Base-by-base conservation (phyloP, 148 eudicot genomes). In the Spergularia bocconei region DNA sequence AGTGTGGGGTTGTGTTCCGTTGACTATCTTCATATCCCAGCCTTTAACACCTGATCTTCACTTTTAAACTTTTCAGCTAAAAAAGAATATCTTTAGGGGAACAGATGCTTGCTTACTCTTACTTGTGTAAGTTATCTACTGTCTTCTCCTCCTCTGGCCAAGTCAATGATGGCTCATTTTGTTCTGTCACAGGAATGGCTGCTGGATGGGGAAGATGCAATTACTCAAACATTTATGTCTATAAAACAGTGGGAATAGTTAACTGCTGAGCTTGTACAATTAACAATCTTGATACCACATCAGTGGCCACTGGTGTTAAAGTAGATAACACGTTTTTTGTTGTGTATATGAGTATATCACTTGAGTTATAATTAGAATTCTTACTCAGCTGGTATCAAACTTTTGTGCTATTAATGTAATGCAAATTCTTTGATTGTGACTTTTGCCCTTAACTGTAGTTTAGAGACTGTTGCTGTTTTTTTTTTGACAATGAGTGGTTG, bases 191-290 rank as follows among this genome's bases (percentile, higher is more conserved):
- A 85, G 86, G 89, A 81, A 17, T 76, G 55, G 74, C 77, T 65
- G 84, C 85, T 75, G 80, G 85, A 72, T 74, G 63, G 79, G 85
- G 83, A 79, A 76, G 86, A 80, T 78, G 84, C 75, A 77, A 79
- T 72, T 80, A 83, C 83, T 52, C 85, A 75, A 79, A 78, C 58
- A 73, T 77, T 61, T 80, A 72, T 84, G 82, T 84, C 82, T 75
- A 79, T 56, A 75, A 86, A 87, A 71, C 83, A 70, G 74, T 63
- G 48, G 25, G 79, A 12, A 53, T 66, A 39, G 70, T 69, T 79
- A 47, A 65, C 50, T 79, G 77, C 60, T 15, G 44, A 17, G 62
- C 71, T 53, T 41, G 73, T 58, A 60, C 60, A 58, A n/a, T 67
- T 55, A 25, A 21, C 74, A 48, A 69, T 57, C 47, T 54, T 65